Evolutionary conservation across 1,139 yeast species (phyloP).

Genomic region (Eremothecium gossypii): DNA sequence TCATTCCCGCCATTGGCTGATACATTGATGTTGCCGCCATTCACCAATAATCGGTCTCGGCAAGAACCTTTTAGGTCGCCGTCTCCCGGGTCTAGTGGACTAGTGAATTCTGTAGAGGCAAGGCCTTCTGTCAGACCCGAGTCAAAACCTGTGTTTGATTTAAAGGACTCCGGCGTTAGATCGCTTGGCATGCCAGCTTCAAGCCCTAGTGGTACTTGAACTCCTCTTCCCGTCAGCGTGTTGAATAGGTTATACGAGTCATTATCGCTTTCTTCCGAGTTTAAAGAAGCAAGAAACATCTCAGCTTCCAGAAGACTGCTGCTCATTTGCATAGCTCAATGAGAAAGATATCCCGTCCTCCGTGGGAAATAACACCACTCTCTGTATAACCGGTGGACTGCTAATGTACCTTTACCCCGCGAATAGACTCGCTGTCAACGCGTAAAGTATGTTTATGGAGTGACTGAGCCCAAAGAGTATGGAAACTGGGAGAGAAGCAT

Average conservation of each 20-base stretch:
- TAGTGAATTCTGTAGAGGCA: not conserved
- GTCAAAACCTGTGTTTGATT: conserved; percentile 5
- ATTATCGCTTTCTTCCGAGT: conserved; percentile 8
- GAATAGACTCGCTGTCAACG: no score
- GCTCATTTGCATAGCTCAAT: conserved; percentile 1
- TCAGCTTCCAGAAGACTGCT: conserved; percentile 8
- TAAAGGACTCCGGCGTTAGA: conserved; percentile 16
- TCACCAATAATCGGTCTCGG: not conserved
- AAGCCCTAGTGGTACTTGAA: not conserved
- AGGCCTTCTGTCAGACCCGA: not conserved
- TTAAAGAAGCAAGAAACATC: conserved; percentile 8
- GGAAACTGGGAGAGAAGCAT: no score
- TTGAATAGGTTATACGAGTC: conserved; percentile 2
- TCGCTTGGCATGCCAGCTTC: conserved; percentile 6
- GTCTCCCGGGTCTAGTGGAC: not conserved
- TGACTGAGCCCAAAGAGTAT: no score
- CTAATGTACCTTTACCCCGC: no score
- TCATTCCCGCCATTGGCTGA: not conserved
- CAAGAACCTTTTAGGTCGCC: not conserved
- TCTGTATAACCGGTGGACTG: no score
- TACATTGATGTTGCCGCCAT: not conserved
- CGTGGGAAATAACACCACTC: no score
- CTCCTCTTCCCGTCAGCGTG: not conserved
- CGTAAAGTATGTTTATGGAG: no score
- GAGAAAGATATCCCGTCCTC: no score